A percentile compares a stretch with the other conserved stretches of the same genome.
Evolutionary conservation across 225 moss, liverwort and hornwort genomes (phyloP).

Genomic region (Sphagnum tenellum): DNA sequence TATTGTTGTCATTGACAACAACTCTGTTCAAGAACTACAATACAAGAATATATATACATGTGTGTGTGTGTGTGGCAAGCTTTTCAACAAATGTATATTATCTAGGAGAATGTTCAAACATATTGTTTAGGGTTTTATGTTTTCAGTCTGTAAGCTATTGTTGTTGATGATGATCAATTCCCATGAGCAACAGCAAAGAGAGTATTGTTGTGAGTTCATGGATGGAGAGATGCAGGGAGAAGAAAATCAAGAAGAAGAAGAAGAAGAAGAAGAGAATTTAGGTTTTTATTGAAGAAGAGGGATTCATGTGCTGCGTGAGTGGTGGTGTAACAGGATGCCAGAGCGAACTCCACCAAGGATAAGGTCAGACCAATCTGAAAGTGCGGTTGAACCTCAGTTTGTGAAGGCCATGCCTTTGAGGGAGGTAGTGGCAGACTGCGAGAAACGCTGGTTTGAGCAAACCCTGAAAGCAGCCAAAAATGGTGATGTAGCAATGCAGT

Average conservation of each 20-base stretch:
- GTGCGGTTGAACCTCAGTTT: slow-evolving; percentile 28
- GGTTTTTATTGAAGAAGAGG: too few species aligned
- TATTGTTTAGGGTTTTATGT: too few species aligned
- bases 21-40: too few species aligned
- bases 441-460: slow-evolving; percentile 87
- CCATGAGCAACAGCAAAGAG: background rate
- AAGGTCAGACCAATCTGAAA: slow-evolving; percentile 18
- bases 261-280: background rate
- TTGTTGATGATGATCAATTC: too few species aligned
- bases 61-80: too few species aligned
- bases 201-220: background rate
- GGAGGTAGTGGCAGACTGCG: slow-evolving; percentile 85
- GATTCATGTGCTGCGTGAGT: background rate
- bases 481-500: slow-evolving; percentile 76
- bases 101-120: too few species aligned
- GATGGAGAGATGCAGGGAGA: background rate
- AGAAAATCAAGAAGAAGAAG: background rate
- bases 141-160: too few species aligned
- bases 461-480: slow-evolving; percentile 74
- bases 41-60: too few species aligned
- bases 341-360: slow-evolving; percentile 50
- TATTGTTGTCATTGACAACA: too few species aligned
- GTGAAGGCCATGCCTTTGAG: slow-evolving; percentile 57
- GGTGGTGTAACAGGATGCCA: slow-evolving; percentile 33
- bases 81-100: too few species aligned